Evolutionary conservation across 306 rosid genomes (phyloP).

Genomic region (Geum urbanum): DNA sequence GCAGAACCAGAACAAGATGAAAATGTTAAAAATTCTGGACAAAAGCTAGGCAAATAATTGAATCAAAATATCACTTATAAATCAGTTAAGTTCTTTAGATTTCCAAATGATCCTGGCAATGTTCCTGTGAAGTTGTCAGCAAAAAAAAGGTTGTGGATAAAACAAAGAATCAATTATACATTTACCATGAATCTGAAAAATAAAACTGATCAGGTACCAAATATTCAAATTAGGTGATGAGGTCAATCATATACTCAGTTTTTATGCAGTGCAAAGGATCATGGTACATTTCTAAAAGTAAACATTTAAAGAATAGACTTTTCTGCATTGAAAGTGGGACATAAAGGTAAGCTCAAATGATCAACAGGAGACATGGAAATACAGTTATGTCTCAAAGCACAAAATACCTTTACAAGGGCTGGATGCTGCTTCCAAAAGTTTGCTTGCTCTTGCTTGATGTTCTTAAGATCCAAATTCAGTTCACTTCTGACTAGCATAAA

Average conservation of each 20-base stretch:
- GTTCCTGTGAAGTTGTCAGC: not conserved
- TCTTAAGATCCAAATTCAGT: slow-evolving; percentile 95
- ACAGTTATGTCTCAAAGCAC: slow-evolving; percentile 10
- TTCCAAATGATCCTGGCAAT: not conserved
- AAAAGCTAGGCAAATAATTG: not conserved
- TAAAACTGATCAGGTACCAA: not conserved
- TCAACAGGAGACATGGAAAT: not conserved
- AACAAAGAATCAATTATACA: not conserved
- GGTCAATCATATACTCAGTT: not conserved
- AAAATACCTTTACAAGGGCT: slow-evolving; percentile 80
- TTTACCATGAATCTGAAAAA: not conserved
- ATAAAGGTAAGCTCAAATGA: slow-evolving; percentile 30
- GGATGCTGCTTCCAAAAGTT: slow-evolving; percentile 99
- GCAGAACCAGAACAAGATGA: slow-evolving; percentile 26
- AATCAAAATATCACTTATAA: not conserved
- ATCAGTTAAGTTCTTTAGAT: no score
- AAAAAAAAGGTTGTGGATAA: not conserved
- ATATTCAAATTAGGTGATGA: not conserved
- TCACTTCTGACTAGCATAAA: slow-evolving; percentile 95
- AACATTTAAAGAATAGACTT: not conserved
- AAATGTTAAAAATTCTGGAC: not conserved
- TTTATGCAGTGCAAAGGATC: not conserved
- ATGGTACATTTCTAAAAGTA: not conserved
- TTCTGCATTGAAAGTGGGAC: slow-evolving; percentile 46
- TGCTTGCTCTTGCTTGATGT: slow-evolving; percentile 97